Percentiles rank a stretch among this genome's conserved stretches.
phyloP scores from a whole-genome alignment of 2,329 filamentous ascomycete genomes.

The Apiospora sp. region DNA sequence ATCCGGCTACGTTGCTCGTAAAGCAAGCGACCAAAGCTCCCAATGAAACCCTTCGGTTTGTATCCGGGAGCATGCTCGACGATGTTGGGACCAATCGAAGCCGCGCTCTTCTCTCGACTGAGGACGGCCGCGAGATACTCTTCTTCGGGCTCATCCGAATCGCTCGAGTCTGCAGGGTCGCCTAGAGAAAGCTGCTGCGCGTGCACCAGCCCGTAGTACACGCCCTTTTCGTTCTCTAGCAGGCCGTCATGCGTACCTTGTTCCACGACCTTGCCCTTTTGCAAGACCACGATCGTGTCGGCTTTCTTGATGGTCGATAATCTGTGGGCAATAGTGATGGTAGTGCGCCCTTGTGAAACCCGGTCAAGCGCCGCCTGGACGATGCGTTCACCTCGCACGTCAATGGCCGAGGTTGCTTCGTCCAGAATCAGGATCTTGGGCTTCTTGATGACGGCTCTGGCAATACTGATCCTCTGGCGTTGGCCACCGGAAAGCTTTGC shows the following conservation, averaged over 20 bases:
- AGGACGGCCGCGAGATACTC: constrained; percentile 51
- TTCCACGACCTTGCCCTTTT: constrained; percentile 75
- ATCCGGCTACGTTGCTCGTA: constrained; percentile 63
- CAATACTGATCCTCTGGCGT: constrained; percentile 82
- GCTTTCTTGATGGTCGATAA: constrained; percentile 80
- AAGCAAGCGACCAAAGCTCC: constrained; percentile 64
- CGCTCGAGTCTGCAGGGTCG: constrained; percentile 50
- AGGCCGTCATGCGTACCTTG: constrained; percentile 79
- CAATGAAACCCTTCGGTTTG: constrained; percentile 52
- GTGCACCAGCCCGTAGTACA: constrained; percentile 73
- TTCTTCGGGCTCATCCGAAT: constrained; percentile 46
- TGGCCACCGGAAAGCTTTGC: constrained; percentile 85
- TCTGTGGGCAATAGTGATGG: constrained; percentile 77
- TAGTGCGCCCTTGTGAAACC: constrained; percentile 70
- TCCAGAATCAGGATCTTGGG: constrained; percentile 78
- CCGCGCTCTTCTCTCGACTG: constrained; percentile 55
- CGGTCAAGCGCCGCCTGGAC: constrained; percentile 71
- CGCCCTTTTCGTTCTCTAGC: constrained; percentile 63
- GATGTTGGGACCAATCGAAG: constrained; percentile 43
- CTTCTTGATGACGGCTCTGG: constrained; percentile 75
- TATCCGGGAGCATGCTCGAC: constrained; percentile 38
- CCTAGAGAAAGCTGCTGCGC: constrained; percentile 67
- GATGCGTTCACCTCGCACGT: constrained; percentile 61
- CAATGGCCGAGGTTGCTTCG: constrained; percentile 76
- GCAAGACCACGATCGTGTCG: constrained; percentile 79